A percentile compares a stretch with the other conserved stretches of the same genome.
These are phyloP conservation scores for Entophlyctis luteolus DNA, from an alignment of 192 early-diverging fungal genomes.

Conservation along the genomic window DNA sequence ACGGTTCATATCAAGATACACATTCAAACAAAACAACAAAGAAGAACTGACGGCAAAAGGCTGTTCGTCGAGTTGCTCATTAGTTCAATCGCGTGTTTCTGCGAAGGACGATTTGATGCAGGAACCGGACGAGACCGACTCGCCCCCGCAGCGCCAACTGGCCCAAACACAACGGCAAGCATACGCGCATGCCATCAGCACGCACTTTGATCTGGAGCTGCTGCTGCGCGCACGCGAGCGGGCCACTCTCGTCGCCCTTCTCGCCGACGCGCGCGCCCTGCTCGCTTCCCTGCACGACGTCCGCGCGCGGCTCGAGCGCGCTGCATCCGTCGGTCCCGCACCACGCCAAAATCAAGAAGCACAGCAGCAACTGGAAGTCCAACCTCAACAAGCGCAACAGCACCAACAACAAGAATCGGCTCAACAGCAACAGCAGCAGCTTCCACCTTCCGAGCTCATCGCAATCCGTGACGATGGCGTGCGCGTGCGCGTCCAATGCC, in stretches of 20 bases:
- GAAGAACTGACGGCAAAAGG: too few species aligned
- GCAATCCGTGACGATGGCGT: slow-evolving; percentile 43
- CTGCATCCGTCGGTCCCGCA: not conserved
- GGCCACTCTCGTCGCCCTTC: not conserved
- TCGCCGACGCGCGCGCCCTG: not conserved
- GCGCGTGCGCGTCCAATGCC: slow-evolving; percentile 65
- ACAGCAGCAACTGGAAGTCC: not conserved
- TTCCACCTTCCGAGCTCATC: slow-evolving; percentile 13
- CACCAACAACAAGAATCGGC: not conserved
- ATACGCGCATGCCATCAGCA: not conserved
- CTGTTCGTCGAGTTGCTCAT: too few species aligned
- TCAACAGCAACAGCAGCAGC: not conserved
- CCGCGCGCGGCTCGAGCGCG: not conserved
- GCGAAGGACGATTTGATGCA: too few species aligned
- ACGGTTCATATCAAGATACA: too few species aligned
- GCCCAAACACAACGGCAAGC: not conserved
- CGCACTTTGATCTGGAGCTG: slow-evolving; percentile 22
- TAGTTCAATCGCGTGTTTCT: too few species aligned
- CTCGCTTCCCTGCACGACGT: not conserved
- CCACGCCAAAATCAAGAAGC: not conserved
- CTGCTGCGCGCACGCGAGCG: slow-evolving; percentile 13
- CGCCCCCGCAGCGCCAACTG: too few species aligned
- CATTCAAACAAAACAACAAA: too few species aligned
- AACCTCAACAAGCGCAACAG: not conserved
- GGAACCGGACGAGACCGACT: too few species aligned